These are phyloP conservation scores for Lachnellula occidentalis DNA, from an alignment of 2,329 filamentous ascomycete genomes.

Conservation along the genomic window DNA sequence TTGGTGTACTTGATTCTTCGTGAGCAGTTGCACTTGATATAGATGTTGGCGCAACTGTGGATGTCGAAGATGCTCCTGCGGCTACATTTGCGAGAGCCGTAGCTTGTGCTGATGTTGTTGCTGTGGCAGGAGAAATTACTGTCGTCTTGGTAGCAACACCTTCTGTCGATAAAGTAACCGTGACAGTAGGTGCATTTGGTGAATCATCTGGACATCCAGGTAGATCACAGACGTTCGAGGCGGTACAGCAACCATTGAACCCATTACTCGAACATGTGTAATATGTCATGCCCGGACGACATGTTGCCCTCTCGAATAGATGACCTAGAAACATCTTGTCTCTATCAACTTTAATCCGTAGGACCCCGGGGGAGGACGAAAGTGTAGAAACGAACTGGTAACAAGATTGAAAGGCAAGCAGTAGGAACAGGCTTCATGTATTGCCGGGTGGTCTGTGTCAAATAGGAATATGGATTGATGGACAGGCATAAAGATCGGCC, in stretches of 20 bases:
- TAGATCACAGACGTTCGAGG: conserved; percentile 36
- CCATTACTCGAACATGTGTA: conserved; percentile 36
- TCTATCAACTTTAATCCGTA: not conserved
- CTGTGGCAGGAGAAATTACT: not conserved
- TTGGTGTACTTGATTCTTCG: conserved; percentile 9
- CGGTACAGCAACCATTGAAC: conserved; percentile 42
- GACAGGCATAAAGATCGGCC: not conserved
- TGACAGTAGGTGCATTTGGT: not conserved
- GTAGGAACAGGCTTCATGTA: not conserved
- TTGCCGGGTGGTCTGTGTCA: not conserved
- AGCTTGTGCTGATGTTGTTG: not conserved
- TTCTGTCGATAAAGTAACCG: not conserved
- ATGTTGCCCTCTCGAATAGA: not conserved
- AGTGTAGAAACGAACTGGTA: not conserved
- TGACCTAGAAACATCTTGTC: conserved; percentile 2
- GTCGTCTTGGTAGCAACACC: conserved; percentile 1
- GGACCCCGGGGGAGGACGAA: not conserved
- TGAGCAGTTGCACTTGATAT: not conserved
- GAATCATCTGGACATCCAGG: conserved; percentile 28
- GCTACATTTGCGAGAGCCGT: not conserved
- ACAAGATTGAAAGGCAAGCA: not conserved
- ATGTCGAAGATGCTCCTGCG: not conserved
- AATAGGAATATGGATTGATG: conserved; percentile 1
- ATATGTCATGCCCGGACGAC: conserved; percentile 26
- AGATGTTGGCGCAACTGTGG: not conserved